Conservation (phyloP, 331 rosid species). For the Phaseolus coccineus region DNA sequence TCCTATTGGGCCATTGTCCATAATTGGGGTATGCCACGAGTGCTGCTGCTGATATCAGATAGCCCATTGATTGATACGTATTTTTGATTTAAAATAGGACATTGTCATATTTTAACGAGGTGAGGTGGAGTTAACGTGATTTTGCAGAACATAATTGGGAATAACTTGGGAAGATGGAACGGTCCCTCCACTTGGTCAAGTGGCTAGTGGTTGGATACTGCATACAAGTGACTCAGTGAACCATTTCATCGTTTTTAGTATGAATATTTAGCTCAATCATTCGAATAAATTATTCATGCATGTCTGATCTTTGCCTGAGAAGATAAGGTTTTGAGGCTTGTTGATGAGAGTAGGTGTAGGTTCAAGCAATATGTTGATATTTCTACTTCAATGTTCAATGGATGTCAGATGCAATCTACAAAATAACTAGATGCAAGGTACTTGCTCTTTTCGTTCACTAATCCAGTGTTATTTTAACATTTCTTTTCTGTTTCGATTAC, state of each 20-base stretch:
- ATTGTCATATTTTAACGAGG: not conserved
- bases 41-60: not conserved
- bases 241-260: not conserved
- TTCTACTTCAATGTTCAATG: not conserved
- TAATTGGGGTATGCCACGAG: constrained; percentile 40
- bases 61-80: constrained; percentile 9
- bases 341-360: constrained; percentile 1
- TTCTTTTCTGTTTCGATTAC: no score
- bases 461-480: not conserved
- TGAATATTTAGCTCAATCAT: constrained; percentile 43
- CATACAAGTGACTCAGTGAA: constrained; percentile 7
- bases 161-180: constrained; percentile 42
- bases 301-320: not conserved
- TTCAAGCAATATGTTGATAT: constrained; percentile 31
- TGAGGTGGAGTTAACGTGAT: constrained; percentile 42
- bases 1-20: not conserved
- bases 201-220: constrained; percentile 20
- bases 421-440: not conserved
- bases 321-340: constrained; percentile 25
- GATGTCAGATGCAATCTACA: constrained; percentile 7
- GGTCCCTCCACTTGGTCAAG: constrained; percentile 49
- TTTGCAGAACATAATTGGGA: constrained; percentile 43
- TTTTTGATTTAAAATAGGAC: not conserved
- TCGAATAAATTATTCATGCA: constrained; percentile 29
- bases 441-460: not conserved